A percentile compares a stretch with the other conserved stretches of the same genome.
Evolutionary conservation across 768 basidiomycete genomes (phyloP).

Genomic region (Lentinula edodes): DNA sequence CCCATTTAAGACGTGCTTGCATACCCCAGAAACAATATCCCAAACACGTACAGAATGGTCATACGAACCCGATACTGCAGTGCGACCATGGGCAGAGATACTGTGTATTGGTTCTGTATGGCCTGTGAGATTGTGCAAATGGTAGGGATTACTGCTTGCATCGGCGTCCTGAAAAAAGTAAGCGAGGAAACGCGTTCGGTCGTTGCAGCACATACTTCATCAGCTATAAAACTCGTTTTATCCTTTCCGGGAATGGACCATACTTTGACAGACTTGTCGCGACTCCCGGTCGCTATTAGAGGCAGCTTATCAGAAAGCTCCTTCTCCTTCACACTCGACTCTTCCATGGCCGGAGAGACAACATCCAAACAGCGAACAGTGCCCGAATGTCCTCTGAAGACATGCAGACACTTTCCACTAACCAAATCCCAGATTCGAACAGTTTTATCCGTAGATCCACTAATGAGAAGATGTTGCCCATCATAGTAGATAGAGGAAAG

Average conservation of each 20-base stretch:
- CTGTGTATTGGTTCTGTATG: conserved; percentile 91
- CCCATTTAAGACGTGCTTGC: conserved; percentile 76
- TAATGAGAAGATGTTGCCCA: conserved; percentile 65
- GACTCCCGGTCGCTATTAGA: conserved; percentile 67
- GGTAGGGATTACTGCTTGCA: conserved; percentile 67
- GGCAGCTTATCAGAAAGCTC: conserved; percentile 67
- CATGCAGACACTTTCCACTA: conserved; percentile 79
- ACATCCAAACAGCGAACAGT: conserved; percentile 96
- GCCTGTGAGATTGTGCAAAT: conserved; percentile 76
- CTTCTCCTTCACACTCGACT: conserved; percentile 48
- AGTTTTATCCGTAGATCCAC: conserved; percentile 89
- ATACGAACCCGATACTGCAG: conserved; percentile 92
- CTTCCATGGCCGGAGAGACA: conserved; percentile 85
- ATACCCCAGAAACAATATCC: conserved; percentile 83
- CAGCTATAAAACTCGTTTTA: neutral
- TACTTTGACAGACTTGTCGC: conserved; percentile 64
- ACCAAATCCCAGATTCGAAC: conserved; percentile 87
- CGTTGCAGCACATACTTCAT: neutral
- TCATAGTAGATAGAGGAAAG: conserved; percentile 66
- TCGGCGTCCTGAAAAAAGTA: neutral
- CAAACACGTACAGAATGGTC: conserved; percentile 93
- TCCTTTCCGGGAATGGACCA: conserved; percentile 38
- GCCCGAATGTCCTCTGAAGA: conserved; percentile 96
- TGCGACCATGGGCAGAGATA: conserved; percentile 83
- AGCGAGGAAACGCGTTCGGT: neutral